Conservation (phyloP, 2,329 filamentous ascomycete species). For the Taxawa tesnikishii region DNA sequence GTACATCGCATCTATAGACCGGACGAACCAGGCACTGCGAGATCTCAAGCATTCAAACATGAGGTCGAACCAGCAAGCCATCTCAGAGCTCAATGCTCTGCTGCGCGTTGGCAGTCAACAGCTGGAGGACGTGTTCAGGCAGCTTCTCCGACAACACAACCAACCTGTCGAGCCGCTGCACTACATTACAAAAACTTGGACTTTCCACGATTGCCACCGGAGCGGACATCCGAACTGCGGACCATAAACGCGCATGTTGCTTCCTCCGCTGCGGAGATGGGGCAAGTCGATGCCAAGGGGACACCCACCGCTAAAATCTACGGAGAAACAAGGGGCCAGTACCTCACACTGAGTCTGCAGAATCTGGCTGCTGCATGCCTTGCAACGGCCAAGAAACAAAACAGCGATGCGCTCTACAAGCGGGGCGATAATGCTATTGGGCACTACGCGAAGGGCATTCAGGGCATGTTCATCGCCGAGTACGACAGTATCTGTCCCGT, state of each 20-base stretch:
- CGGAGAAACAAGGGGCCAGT: slow-evolving; percentile 73
- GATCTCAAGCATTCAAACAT: slow-evolving; percentile 87
- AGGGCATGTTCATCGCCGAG: slow-evolving; percentile 76
- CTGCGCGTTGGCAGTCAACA: slow-evolving; percentile 70
- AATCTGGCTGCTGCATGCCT: slow-evolving; percentile 76
- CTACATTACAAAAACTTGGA: slow-evolving; percentile 70
- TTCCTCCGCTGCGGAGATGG: slow-evolving; percentile 12
- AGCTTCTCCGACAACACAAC: slow-evolving; percentile 65
- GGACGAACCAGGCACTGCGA: slow-evolving; percentile 69
- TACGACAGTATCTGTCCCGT: slow-evolving; percentile 83
- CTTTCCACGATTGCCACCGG: slow-evolving; percentile 69
- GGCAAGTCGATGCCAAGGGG: slow-evolving; percentile 30
- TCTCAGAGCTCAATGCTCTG: slow-evolving; percentile 64
- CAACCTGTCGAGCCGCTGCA: slow-evolving; percentile 77
- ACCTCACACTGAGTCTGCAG: slow-evolving; percentile 67
- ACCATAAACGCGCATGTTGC: slow-evolving; percentile 53
- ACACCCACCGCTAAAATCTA: slow-evolving; percentile 72
- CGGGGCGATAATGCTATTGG: slow-evolving; percentile 84
- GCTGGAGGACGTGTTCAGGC: slow-evolving; percentile 73
- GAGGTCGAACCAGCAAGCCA: slow-evolving; percentile 80
- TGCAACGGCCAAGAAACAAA: slow-evolving; percentile 73
- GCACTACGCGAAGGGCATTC: slow-evolving; percentile 76
- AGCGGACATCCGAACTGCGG: slow-evolving; percentile 62
- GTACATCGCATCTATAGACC: slow-evolving; percentile 82
- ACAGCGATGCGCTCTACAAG: slow-evolving; percentile 68